A percentile compares a stretch with the other conserved stretches of the same genome.
These are phyloP conservation scores for Mimosa pudica DNA, from an alignment of 306 rosid genomes.

Conservation along the genomic window DNA sequence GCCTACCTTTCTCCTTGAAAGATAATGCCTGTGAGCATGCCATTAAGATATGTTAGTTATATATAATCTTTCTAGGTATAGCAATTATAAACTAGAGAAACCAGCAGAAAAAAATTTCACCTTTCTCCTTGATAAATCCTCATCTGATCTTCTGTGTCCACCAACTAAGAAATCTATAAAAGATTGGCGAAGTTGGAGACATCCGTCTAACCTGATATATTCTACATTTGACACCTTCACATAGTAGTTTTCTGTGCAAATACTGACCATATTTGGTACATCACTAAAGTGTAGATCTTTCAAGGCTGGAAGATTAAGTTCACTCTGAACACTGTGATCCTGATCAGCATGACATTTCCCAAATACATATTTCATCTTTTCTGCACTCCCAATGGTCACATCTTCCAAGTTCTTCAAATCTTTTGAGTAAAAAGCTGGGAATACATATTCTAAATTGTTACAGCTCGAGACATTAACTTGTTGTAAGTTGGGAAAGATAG, in stretches of 20 bases:
- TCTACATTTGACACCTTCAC: neutral
- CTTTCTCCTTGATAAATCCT: too few relatives aligned
- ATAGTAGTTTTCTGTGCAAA: neutral
- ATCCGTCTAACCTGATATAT: neutral
- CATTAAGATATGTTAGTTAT: too few relatives aligned
- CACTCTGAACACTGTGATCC: neutral
- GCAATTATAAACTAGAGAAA: too few relatives aligned
- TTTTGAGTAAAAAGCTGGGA: neutral
- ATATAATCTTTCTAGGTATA: too few relatives aligned
- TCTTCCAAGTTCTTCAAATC: neutral
- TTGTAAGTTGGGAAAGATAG: neutral
- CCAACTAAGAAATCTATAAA: neutral
- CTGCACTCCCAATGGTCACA: rapidly evolving
- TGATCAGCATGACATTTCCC: neutral
- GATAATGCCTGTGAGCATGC: neutral
- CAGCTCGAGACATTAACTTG: neutral
- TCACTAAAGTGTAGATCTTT: neutral
- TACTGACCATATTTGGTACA: neutral
- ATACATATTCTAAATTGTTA: neutral
- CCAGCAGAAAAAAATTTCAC: too few relatives aligned
- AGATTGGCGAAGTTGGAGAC: neutral
- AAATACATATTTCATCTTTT: neutral
- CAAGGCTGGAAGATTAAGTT: constrained; percentile 21
- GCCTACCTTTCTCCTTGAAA: constrained; percentile 5
- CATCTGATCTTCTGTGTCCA: neutral